phyloP scores from a whole-genome alignment of 768 basidiomycete species.

The Trametes gibbosa region DNA sequence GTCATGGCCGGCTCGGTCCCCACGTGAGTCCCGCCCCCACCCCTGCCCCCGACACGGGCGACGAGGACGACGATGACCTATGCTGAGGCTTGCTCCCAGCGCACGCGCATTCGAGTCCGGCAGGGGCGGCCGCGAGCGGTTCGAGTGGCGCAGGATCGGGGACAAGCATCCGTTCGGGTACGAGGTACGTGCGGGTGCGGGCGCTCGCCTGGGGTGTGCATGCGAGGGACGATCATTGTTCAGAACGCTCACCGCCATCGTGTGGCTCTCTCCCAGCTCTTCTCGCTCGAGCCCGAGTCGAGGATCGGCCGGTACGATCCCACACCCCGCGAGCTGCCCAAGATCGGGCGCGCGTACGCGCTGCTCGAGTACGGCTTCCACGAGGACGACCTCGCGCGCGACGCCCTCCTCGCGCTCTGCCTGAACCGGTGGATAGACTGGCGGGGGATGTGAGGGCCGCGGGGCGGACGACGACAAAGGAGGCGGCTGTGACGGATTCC shows the following conservation, averaged over 20 bases:
- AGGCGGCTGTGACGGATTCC: slow-evolving; percentile 1
- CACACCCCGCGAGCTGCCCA: slow-evolving; percentile 48
- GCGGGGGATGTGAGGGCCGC: slow-evolving; percentile 38
- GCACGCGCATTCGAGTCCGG: slow-evolving; percentile 55
- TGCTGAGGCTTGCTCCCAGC: slow-evolving; percentile 34
- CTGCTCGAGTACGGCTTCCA: slow-evolving; percentile 63
- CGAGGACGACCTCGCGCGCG: slow-evolving; percentile 56
- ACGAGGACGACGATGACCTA: background rate
- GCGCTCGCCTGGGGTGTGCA: background rate
- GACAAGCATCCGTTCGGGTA: slow-evolving; percentile 48
- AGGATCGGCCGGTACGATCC: slow-evolving; percentile 59
- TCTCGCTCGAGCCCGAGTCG: slow-evolving; percentile 34
- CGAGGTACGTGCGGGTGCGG: slow-evolving; percentile 48
- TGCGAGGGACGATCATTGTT: slow-evolving; percentile 1
- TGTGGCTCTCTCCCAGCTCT: background rate
- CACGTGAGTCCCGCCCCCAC: slow-evolving; percentile 38
- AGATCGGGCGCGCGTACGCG: slow-evolving; percentile 62
- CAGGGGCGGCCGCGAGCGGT: slow-evolving; percentile 48
- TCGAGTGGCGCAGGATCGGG: slow-evolving; percentile 62
- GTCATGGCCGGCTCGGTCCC: slow-evolving; percentile 49
- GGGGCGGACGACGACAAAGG: background rate
- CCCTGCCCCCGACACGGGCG: background rate
- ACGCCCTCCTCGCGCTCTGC: slow-evolving; percentile 62
- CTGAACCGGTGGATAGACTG: slow-evolving; percentile 76
- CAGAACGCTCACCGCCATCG: background rate